Conservation (phyloP, 257 asterid species). For the Jacaranda mimosifolia region DNA sequence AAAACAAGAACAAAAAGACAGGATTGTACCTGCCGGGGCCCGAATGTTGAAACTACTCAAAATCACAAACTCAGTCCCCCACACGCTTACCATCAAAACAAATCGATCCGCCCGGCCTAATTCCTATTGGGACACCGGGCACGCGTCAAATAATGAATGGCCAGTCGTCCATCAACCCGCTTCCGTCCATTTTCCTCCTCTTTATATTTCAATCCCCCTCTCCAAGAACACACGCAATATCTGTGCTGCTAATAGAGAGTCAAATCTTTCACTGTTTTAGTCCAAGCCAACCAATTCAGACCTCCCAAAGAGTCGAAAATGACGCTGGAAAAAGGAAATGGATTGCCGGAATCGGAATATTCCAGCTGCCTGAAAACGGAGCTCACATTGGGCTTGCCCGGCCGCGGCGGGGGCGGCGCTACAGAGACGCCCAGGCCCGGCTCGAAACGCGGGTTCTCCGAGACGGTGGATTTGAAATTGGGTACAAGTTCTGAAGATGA, state of each 20-base stretch:
- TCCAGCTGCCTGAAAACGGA: conserved; percentile 66
- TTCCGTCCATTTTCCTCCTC: conserved; percentile 7
- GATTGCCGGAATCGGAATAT: conserved; percentile 39
- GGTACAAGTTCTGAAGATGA: conserved; percentile 40
- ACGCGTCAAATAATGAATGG: conserved; percentile 41
- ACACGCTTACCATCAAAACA: conserved; percentile 41
- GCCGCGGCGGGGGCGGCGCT: conserved; percentile 51
- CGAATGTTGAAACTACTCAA: conserved; percentile 40
- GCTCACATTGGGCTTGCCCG: conserved; percentile 72
- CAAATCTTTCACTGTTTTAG: neutral
- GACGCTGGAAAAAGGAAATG: conserved; percentile 31
- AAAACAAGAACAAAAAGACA: conserved; percentile 17
- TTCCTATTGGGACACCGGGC: conserved; percentile 44
- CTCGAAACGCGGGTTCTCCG: conserved; percentile 56
- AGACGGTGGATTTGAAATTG: conserved; percentile 51
- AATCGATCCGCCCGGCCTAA: conserved; percentile 47
- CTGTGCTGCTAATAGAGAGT: neutral
- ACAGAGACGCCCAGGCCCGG: conserved; percentile 42
- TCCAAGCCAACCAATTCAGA: conserved; percentile 8
- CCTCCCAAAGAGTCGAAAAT: conserved; percentile 4
- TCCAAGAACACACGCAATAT: neutral
- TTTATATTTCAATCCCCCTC: conserved; percentile 35
- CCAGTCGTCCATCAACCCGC: neutral
- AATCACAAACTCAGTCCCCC: conserved; percentile 40
- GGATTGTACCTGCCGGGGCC: conserved; percentile 37